A percentile compares a stretch with the other conserved stretches of the same genome.
Conservation (phyloP, 176 grass and related monocot species). For the Panicum miliaceum region DNA sequence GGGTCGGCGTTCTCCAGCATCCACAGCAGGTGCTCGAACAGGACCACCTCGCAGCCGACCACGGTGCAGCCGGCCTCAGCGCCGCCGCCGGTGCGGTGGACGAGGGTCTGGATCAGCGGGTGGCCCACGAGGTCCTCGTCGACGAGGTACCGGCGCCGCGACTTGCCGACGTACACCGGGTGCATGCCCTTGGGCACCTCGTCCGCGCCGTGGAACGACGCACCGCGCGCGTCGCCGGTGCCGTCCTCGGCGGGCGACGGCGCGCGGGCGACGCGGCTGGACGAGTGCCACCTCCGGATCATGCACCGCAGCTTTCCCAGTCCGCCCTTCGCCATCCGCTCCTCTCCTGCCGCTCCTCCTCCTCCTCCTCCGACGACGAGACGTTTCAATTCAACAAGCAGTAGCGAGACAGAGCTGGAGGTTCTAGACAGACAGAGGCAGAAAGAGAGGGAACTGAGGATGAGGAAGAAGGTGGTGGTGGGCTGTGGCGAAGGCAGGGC, state of each 20-base stretch:
- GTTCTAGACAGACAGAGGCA: too few relatives aligned
- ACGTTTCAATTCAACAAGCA: too few relatives aligned
- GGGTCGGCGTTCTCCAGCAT: slow-evolving; percentile 21
- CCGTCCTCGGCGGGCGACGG: neutral
- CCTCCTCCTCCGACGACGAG: too few relatives aligned
- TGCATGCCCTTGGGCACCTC: slow-evolving; percentile 61
- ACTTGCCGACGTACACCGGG: slow-evolving; percentile 82
- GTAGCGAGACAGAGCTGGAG: too few relatives aligned
- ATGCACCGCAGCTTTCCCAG: slow-evolving; percentile 77
- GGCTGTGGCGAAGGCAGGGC: too few relatives aligned
- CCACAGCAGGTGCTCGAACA: slow-evolving; percentile 81
- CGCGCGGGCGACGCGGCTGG: slow-evolving; percentile 49
- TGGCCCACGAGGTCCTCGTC: slow-evolving; percentile 62
- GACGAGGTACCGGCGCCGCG: slow-evolving; percentile 73
- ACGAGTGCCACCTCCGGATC: slow-evolving; percentile 82
- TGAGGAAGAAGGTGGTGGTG: too few relatives aligned
- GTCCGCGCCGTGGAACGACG: slow-evolving; percentile 67
- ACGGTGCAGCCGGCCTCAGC: neutral
- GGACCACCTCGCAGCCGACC: slow-evolving; percentile 78
- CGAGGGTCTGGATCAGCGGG: slow-evolving; percentile 73
- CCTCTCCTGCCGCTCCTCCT: too few relatives aligned
- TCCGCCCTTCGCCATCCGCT: slow-evolving; percentile 50
- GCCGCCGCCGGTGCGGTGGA: slow-evolving; percentile 47
- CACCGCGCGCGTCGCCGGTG: neutral
- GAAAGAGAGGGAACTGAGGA: too few relatives aligned